Percentiles rank a stretch among this genome's conserved stretches.
These are phyloP conservation scores for Chlamydomonas urium DNA, from an alignment of 139 green algal species.

Conservation along the genomic window DNA sequence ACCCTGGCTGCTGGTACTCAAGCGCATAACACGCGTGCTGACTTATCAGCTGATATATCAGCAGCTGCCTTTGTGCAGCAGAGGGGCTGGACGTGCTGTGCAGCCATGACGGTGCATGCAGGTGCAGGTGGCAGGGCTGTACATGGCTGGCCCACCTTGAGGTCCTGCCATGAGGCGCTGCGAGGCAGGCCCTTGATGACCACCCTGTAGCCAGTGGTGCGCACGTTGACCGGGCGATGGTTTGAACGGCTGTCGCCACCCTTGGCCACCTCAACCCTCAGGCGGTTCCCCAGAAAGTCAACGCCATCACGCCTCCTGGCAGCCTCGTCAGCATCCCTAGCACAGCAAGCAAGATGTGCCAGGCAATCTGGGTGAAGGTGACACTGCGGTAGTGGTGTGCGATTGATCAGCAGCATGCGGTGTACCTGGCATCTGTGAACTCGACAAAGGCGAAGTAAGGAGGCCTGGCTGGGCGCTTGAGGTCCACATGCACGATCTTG, in stretches of 20 bases:
- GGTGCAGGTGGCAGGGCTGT: not conserved
- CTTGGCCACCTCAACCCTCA: conserved; percentile 52
- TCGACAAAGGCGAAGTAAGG: conserved; percentile 91
- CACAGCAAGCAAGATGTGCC: too few relatives aligned
- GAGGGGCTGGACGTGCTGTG: not conserved
- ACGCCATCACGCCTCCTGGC: conserved; percentile 76
- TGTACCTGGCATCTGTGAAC: conserved; percentile 53
- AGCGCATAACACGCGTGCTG: not conserved
- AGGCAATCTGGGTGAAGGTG: too few relatives aligned
- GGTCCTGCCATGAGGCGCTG: conserved; percentile 78
- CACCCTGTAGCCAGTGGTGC: conserved; percentile 40
- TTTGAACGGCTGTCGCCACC: conserved; percentile 18
- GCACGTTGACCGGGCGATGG: conserved; percentile 25
- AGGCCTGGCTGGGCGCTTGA: conserved; percentile 78
- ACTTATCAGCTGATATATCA: not conserved
- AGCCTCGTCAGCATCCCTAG: conserved; percentile 82
- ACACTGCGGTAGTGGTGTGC: too few relatives aligned
- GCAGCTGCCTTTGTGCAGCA: not conserved
- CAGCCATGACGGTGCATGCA: too few relatives aligned
- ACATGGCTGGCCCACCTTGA: conserved; percentile 61
- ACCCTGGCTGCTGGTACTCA: not conserved
- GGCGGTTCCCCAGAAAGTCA: conserved; percentile 71
- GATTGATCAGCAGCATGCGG: too few relatives aligned
- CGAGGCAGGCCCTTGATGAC: conserved; percentile 69
- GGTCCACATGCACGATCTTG: conserved; percentile 71